Percentiles rank a stretch among this genome's conserved stretches.
Evolutionary conservation across 1,284 basidiomycete species (phyloP).

Genomic region (Pyrrhoderma lamaoense): DNA sequence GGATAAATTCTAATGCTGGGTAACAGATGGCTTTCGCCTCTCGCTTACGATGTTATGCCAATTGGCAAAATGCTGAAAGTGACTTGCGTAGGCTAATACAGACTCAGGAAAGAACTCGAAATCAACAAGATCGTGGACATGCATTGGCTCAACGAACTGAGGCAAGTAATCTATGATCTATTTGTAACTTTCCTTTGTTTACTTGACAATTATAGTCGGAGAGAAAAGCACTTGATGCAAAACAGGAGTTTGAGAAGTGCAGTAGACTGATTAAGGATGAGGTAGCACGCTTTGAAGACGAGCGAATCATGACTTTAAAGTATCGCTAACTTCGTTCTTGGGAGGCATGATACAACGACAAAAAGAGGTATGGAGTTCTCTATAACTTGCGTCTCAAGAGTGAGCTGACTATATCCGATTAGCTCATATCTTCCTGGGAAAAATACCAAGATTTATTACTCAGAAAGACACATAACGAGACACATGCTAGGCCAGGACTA

Average conservation of each 20-base stretch:
- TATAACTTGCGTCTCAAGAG: conserved; percentile 14
- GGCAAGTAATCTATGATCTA: conserved; percentile 33
- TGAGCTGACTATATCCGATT: not conserved
- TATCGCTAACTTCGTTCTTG: conserved; percentile 67
- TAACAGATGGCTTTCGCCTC: conserved; percentile 76
- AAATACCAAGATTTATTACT: conserved; percentile 62
- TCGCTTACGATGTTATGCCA: conserved; percentile 75
- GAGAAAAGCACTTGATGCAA: conserved; percentile 70
- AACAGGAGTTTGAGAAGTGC: conserved; percentile 83
- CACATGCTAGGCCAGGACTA: no score
- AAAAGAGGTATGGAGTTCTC: conserved; percentile 58
- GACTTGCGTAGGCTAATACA: conserved; percentile 69
- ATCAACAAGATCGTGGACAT: conserved; percentile 59
- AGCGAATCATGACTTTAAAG: conserved; percentile 89
- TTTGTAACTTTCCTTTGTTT: conserved; percentile 4
- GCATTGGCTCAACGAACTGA: conserved; percentile 76
- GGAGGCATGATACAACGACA: conserved; percentile 79
- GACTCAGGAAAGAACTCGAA: conserved; percentile 74
- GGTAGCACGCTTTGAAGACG: conserved; percentile 89
- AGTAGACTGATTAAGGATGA: conserved; percentile 86
- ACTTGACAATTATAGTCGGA: conserved; percentile 53
- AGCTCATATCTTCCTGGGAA: conserved; percentile 71
- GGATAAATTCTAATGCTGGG: not conserved
- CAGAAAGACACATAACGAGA: conserved; percentile 29
- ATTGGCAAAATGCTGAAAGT: conserved; percentile 74